These are phyloP conservation scores for Arxiozyma telluris DNA, from an alignment of 1,139 yeast species.

Conservation along the genomic window DNA sequence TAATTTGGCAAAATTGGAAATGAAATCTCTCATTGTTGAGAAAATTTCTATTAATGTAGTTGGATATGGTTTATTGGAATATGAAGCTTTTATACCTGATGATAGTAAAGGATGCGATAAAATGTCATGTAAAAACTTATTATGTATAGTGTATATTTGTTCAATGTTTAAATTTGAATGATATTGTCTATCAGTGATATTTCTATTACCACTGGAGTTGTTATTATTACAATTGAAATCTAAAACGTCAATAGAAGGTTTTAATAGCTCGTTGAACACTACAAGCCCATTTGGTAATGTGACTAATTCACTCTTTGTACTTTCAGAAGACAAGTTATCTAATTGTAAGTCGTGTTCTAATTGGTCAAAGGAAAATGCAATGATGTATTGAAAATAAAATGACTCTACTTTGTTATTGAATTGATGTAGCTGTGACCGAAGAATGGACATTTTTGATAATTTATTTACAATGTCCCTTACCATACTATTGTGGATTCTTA, in stretches of 20 bases:
- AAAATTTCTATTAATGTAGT: constrained; percentile 20
- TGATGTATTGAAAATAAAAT: constrained; percentile 21
- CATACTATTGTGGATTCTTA: constrained; percentile 17
- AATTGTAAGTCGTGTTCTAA: constrained; percentile 32
- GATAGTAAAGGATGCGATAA: constrained; percentile 22
- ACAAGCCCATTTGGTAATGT: constrained; percentile 11
- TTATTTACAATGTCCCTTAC: constrained; percentile 22
- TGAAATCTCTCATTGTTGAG: constrained; percentile 20
- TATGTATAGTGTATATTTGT: constrained; percentile 21
- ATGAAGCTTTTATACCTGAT: constrained; percentile 14
- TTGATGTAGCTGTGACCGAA: constrained; percentile 23
- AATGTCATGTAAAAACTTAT: constrained; percentile 17
- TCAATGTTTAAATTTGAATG: constrained; percentile 18
- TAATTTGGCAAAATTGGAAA: constrained; percentile 15
- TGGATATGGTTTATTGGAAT: constrained; percentile 24
- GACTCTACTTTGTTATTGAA: constrained; percentile 21
- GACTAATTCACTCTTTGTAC: not conserved
- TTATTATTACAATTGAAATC: not conserved
- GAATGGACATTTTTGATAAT: constrained; percentile 19
- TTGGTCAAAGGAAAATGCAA: constrained; percentile 32
- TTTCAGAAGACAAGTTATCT: constrained; percentile 1
- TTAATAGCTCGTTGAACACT: constrained; percentile 10
- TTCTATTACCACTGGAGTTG: not conserved
- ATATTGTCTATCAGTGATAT: not conserved
- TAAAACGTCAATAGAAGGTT: constrained; percentile 1